Percentiles rank a stretch among this genome's conserved stretches.
phyloP scores from a whole-genome alignment of 2,329 filamentous ascomycete species.

The Botryosphaeria dothidea region DNA sequence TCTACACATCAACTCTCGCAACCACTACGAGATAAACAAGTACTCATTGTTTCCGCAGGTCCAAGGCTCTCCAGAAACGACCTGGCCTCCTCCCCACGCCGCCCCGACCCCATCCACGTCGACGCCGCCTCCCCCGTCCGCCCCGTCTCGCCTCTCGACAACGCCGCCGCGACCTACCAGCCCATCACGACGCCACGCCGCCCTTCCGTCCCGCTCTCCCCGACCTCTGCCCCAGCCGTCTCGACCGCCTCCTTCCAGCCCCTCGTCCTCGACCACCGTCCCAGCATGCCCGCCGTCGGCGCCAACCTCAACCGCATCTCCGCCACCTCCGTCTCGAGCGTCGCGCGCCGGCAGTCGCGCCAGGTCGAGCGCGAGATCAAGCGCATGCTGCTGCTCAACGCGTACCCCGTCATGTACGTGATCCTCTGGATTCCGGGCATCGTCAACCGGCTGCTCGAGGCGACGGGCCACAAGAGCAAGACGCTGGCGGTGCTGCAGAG shows the following conservation, averaged over 20 bases:
- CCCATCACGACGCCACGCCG: neutral
- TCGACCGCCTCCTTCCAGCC: neutral
- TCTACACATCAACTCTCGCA: neutral
- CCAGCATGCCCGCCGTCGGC: neutral
- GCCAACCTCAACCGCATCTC: neutral
- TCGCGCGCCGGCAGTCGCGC: neutral
- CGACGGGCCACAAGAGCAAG: constrained; percentile 21
- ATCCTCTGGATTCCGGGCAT: constrained; percentile 38
- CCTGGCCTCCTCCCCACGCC: neutral
- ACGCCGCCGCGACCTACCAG: neutral
- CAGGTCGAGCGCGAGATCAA: constrained; percentile 26
- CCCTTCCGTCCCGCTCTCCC: neutral
- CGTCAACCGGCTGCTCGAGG: constrained; percentile 27
- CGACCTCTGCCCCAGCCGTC: neutral
- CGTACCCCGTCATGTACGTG: constrained; percentile 36
- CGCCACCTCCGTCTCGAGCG: neutral
- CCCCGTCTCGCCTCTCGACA: neutral
- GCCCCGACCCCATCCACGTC: neutral
- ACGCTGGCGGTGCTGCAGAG: constrained; percentile 24
- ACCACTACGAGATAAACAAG: neutral
- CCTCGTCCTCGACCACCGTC: neutral
- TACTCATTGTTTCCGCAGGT: neutral
- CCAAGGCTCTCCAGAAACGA: neutral
- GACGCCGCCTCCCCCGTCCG: neutral
- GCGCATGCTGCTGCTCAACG: constrained; percentile 35